Percentiles rank a stretch among this genome's conserved stretches.
phyloP scores from a whole-genome alignment of 164 flowering plant genomes.

The Chimonanthus salicifolius region DNA sequence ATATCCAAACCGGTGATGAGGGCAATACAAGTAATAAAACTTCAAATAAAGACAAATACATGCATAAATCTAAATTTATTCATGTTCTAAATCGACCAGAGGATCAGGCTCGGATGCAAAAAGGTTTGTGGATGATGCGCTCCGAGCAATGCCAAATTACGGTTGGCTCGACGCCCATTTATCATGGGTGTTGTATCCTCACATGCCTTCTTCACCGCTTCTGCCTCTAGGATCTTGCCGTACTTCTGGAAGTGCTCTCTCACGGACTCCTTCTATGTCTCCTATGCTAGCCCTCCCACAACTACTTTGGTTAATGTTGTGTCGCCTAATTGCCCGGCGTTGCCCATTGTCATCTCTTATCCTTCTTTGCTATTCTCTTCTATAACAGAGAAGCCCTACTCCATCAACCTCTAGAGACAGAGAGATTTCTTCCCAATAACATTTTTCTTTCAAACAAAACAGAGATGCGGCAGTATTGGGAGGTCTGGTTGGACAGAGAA shows the following conservation, averaged over 20 bases:
- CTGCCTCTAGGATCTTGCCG: slow-evolving; percentile 86
- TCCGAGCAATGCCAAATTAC: slow-evolving; percentile 89
- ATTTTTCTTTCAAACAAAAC: too few species aligned
- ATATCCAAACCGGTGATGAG: too few species aligned
- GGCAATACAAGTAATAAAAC: too few species aligned
- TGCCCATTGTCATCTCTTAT: slow-evolving; percentile 24
- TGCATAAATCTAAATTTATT: too few species aligned
- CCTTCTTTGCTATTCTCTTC: neutral
- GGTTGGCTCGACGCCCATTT: slow-evolving; percentile 89
- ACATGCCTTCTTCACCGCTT: slow-evolving; percentile 85
- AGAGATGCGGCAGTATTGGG: too few species aligned
- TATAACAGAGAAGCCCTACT: too few species aligned
- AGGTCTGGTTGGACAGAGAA: too few species aligned
- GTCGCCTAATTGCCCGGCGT: slow-evolving; percentile 52
- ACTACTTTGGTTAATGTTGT: slow-evolving; percentile 85
- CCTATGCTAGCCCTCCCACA: slow-evolving; percentile 97
- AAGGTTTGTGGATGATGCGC: slow-evolving; percentile 46
- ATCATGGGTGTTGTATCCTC: slow-evolving; percentile 80
- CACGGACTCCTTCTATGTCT: slow-evolving; percentile 78
- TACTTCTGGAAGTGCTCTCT: slow-evolving; percentile 70
- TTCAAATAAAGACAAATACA: too few species aligned
- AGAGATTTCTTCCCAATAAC: too few species aligned
- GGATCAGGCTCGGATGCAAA: too few species aligned
- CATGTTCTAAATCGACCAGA: too few species aligned
- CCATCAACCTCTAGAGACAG: too few species aligned